Evolutionary conservation across 2,329 filamentous ascomycete species (phyloP), one percentile per base, ranked within the genome.

Genomic region (Nigrograna mackinnonii): DNA sequence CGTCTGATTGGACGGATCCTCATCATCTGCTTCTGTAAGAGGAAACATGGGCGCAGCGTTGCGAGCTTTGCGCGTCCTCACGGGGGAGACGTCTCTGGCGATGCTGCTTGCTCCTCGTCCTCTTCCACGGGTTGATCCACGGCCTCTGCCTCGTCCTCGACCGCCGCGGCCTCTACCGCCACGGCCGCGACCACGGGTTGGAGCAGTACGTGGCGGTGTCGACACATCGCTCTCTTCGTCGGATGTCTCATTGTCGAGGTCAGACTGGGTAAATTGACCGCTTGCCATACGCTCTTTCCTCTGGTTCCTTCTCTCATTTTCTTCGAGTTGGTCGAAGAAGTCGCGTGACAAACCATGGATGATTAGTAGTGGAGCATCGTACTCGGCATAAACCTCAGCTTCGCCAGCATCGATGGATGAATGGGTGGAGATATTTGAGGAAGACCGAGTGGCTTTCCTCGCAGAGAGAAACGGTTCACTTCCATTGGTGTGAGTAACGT

Each of bases 351-450:
- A 31, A 30, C 63, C 63, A 49, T 62, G 60, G 24, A 69, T 59
- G 54, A 59, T 63, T 12, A 69, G 55, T 28, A 64, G 52, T 21
- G 58, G 62, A 24, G 52, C 46, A 40, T 64, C 52, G 34, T 60
- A 69, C n/a, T 54, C 57, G 35, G 60, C 62, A 39, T 62, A 59
- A 17, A 67, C 51, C 24, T 60, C 55, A 17, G 50, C 47, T 19
- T 52, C 58, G 35, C 54, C 53, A 17, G 44, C 45, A 37, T 60
- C 58, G 17, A 57, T 45, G 24, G 50, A 46, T 14, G 52, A n/a
- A n/a, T n/a, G n/a, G n/a, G n/a, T n/a, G 21, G 65, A 64, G 32
- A 65, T 55, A 37, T 60, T 64, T n/a, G 64, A 68, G 26, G 60
- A 60, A 26, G 64, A 63, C 14, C 66, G 60, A 30, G 66, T 68